Evolutionary conservation across 2,329 filamentous ascomycete genomes (phyloP).

Genomic region (Cadophora sp.): DNA sequence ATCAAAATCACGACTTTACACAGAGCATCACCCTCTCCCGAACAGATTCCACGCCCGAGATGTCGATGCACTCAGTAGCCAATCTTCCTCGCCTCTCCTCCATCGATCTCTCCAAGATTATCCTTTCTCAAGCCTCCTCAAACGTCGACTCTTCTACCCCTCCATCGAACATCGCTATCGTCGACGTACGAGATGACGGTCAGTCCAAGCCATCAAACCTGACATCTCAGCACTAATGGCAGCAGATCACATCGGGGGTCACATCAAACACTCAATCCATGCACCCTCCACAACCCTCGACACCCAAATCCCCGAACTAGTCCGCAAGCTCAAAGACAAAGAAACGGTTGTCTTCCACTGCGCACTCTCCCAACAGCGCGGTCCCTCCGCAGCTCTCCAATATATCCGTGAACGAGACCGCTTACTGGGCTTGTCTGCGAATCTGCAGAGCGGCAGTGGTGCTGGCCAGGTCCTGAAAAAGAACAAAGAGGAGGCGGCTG

Average conservation of each 20-base stretch:
- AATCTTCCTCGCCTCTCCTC: conserved; percentile 44
- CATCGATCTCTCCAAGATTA: conserved; percentile 39
- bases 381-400: conserved; percentile 80
- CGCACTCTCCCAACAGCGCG: conserved; percentile 87
- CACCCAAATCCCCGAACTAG: conserved; percentile 79
- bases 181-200: conserved; percentile 91
- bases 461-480: conserved; percentile 35
- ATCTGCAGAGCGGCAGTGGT: conserved; percentile 31
- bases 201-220: conserved; percentile 33
- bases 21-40: not conserved
- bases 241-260: conserved; percentile 86
- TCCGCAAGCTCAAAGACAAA: conserved; percentile 77
- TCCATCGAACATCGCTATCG: conserved; percentile 64
- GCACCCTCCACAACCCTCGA: conserved; percentile 78
- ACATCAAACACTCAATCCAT: conserved; percentile 81
- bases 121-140: conserved; percentile 37
- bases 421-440: conserved; percentile 41
- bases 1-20: not conserved
- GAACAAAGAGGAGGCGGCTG: conserved; percentile 32
- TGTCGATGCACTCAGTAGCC: conserved; percentile 37
- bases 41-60: conserved; percentile 27
- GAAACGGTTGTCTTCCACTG: conserved; percentile 94
- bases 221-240: not conserved
- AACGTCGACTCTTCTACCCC: conserved; percentile 39
- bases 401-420: conserved; percentile 77